Evolutionary conservation across 345 rosid species (phyloP).

Genomic region (Schrenkiella parvula): DNA sequence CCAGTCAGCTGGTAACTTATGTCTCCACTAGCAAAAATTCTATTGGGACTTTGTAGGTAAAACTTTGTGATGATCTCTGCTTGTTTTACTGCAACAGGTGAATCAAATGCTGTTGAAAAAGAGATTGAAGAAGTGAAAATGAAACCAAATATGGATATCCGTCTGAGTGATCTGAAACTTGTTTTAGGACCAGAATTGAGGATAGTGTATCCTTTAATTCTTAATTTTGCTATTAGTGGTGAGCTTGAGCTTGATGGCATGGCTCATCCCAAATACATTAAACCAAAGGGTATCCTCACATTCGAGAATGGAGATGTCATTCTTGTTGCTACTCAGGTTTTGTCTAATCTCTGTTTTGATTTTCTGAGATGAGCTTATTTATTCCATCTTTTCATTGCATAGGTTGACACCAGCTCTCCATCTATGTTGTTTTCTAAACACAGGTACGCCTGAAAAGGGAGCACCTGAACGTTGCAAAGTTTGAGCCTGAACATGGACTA

Average conservation of each 20-base stretch:
- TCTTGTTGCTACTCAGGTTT: conserved; percentile 96
- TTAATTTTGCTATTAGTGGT: conserved; percentile 90
- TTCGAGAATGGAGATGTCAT: conserved; percentile 98
- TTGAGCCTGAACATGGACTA: conserved; percentile 89
- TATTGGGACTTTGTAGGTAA: neutral
- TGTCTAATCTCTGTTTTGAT: conserved; percentile 24
- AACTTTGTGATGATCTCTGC: conserved; percentile 7
- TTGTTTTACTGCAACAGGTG: conserved; percentile 43
- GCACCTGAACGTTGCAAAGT: conserved; percentile 87
- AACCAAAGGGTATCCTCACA: conserved; percentile 83
- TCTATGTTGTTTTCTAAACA: conserved; percentile 19
- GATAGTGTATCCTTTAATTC: conserved; percentile 87
- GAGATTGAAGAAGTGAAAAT: conserved; percentile 59
- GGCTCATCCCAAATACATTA: conserved; percentile 88
- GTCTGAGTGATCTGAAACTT: conserved; percentile 86
- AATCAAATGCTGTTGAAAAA: conserved; percentile 64
- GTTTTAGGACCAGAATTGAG: conserved; percentile 91
- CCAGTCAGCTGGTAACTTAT: conserved; percentile 52
- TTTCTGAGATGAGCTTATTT: neutral
- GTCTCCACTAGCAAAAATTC: neutral
- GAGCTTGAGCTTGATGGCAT: conserved; percentile 86
- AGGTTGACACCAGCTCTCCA: neutral
- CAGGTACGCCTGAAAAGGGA: conserved; percentile 96
- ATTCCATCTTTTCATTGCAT: neutral
- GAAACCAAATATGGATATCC: conserved; percentile 80